A percentile compares a stretch with the other conserved stretches of the same genome.
phyloP scores from a whole-genome alignment of 148 eudicot species.

The Polygonum aviculare region DNA sequence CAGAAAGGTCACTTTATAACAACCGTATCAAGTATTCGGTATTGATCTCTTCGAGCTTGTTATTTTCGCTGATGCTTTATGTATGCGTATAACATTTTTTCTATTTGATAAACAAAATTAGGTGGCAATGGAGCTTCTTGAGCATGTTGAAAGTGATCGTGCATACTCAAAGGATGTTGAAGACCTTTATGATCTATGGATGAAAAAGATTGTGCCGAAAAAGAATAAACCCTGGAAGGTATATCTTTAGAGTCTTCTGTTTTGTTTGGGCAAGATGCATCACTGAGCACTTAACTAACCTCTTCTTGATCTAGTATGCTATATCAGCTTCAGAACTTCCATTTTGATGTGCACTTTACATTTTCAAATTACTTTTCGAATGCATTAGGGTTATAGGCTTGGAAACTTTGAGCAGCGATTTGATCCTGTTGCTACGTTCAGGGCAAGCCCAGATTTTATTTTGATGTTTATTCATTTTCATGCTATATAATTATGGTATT shows the following conservation, averaged over 20 bases:
- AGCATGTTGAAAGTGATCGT: background rate
- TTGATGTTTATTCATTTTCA: background rate
- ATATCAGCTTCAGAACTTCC: background rate
- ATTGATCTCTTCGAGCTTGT: background rate
- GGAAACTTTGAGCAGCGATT: background rate
- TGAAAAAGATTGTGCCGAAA: slow-evolving; percentile 39
- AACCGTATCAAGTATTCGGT: slow-evolving; percentile 66
- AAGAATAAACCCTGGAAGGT: slow-evolving; percentile 46
- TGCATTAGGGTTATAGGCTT: background rate
- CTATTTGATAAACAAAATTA: slow-evolving; percentile 13
- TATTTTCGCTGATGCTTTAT: background rate
- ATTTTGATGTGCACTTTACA: background rate
- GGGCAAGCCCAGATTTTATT: background rate
- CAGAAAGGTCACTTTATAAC: slow-evolving; percentile 21
- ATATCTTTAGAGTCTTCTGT: background rate
- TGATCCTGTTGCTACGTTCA: background rate
- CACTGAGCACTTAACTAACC: background rate
- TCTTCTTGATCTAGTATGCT: background rate
- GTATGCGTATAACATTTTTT: background rate
- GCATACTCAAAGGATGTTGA: background rate
- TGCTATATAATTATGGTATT: background rate
- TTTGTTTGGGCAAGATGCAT: background rate
- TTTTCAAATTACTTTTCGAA: background rate
- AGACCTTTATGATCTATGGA: slow-evolving; percentile 47
- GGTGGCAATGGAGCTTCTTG: slow-evolving; percentile 64